Base-by-base conservation (phyloP, 2,329 filamentous ascomycete genomes). In the Chalara sp. region DNA sequence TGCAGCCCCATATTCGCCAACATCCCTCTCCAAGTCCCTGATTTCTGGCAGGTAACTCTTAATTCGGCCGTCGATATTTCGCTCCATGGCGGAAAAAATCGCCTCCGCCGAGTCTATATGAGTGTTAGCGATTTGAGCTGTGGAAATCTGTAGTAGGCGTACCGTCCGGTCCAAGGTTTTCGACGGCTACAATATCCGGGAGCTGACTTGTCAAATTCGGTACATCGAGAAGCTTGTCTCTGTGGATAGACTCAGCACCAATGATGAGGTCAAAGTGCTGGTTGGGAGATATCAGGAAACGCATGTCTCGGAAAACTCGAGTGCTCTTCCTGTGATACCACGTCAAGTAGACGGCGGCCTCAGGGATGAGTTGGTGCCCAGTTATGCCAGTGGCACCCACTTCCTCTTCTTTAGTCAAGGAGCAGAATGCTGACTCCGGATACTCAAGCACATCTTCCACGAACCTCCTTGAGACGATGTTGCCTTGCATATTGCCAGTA, bases 401-500 rank as follows among this genome's bases (percentile, higher is more conserved):
- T 29, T 46, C 33, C 44, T 56, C 56, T 7, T 28, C 47, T 39
- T 45, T 40, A 5, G 54, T 58, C 54, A 58, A 52, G n/a, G 5
- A 10, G 3, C 7, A 10, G 37, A 56, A 51, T 32, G 35, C 44
- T 7, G 46, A 13, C 29, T 51, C 44, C 5, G 54, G 32, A 41
- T 48, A 56, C 29, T 39, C 54, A 2, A 59, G 48, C 1, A 57
- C 51, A 6, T 53, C 35, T 3, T 43, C 33, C 6, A 55, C 47
- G 32, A 59, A 56, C 4, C 32, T 42, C 48, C 49, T 42, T 1
- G 57, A 59, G 2, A 59, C 54, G 5, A 59, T 50, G 7, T 59
- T 56, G 7, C 54, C 56, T 49, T 56, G 56, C 48, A 56, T 35
- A 30, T 59, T 59, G 4, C 57, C 57, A 12, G 57, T 59, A n/a